A percentile compares a stretch with the other conserved stretches of the same genome.
Conservation (phyloP, 2,329 filamentous ascomycete genomes). For the Aspergillus quadrilineatus region DNA sequence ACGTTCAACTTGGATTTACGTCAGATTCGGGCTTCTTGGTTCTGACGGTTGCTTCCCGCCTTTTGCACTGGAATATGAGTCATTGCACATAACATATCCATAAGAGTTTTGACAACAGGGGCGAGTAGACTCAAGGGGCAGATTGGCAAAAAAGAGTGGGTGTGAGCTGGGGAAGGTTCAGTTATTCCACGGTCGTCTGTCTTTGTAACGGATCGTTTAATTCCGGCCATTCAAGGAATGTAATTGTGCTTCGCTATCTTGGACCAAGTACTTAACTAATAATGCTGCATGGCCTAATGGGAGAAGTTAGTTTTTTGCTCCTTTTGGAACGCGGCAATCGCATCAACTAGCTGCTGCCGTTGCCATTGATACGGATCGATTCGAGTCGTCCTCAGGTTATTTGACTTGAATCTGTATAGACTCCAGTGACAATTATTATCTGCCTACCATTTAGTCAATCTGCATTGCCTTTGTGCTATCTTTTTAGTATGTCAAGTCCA, state of each 20-base stretch:
- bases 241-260: constrained; percentile 13
- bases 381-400: not conserved
- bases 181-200: constrained; percentile 13
- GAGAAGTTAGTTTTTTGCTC: not conserved
- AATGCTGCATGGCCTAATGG: constrained; percentile 15
- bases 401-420: not conserved
- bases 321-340: not conserved
- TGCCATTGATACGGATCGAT: not conserved
- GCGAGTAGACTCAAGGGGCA: constrained; percentile 17
- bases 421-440: not conserved
- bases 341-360: not conserved
- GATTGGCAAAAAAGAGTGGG: constrained; percentile 18
- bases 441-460: not conserved
- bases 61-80: constrained; percentile 25
- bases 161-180: constrained; percentile 16
- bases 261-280: constrained; percentile 2
- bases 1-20: constrained; percentile 18
- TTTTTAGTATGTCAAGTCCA: not conserved
- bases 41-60: constrained; percentile 20
- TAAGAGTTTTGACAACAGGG: constrained; percentile 28
- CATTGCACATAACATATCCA: constrained; percentile 27
- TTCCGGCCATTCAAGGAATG: constrained; percentile 17
- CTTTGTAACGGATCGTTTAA: constrained; percentile 6
- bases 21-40: constrained; percentile 21
- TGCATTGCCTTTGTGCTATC: not conserved